phyloP scores from a whole-genome alignment of 371 early-diverging fungal genomes.

The Syncephalastrum racemosum region DNA sequence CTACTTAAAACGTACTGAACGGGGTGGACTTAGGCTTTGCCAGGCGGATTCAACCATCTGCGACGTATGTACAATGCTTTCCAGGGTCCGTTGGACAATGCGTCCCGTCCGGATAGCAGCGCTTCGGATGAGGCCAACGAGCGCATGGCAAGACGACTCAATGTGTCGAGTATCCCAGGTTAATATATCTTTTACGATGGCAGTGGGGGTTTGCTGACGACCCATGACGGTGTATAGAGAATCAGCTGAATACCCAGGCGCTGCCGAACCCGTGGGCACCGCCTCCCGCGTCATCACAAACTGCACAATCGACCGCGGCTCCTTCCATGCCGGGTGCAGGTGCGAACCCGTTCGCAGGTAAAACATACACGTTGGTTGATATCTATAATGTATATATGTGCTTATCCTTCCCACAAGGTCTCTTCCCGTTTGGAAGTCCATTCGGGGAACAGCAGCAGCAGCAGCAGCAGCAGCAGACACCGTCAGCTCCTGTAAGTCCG shows the following conservation, averaged over 20 bases:
- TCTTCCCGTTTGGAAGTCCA: conserved; percentile 3
- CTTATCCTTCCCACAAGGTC: too few relatives aligned
- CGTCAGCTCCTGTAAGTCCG: not conserved
- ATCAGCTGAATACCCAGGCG: conserved; percentile 72
- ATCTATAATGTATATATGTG: too few relatives aligned
- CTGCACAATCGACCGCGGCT: not conserved
- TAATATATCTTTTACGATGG: conserved; percentile 4
- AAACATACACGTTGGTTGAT: too few relatives aligned
- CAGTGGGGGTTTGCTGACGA: conserved; percentile 2
- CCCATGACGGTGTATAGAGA: conserved; percentile 27
- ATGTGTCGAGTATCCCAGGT: conserved; percentile 60
- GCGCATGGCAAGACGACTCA: conserved; percentile 65
- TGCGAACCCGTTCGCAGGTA: too few relatives aligned
- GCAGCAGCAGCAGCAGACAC: conserved; percentile 18
- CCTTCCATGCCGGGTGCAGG: too few relatives aligned
- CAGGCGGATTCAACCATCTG: conserved; percentile 86
- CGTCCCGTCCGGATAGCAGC: conserved; percentile 29
- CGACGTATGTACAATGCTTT: conserved; percentile 75
- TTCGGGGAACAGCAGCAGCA: conserved; percentile 11
- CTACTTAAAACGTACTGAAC: not conserved
- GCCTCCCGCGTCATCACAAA: conserved; percentile 8
- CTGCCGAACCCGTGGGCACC: conserved; percentile 86
- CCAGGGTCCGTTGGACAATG: conserved; percentile 72
- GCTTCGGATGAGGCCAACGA: conserved; percentile 68
- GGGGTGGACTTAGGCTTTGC: conserved; percentile 43